Conservation (phyloP, 768 basidiomycete species). For the Phanerochaete sordida region DNA sequence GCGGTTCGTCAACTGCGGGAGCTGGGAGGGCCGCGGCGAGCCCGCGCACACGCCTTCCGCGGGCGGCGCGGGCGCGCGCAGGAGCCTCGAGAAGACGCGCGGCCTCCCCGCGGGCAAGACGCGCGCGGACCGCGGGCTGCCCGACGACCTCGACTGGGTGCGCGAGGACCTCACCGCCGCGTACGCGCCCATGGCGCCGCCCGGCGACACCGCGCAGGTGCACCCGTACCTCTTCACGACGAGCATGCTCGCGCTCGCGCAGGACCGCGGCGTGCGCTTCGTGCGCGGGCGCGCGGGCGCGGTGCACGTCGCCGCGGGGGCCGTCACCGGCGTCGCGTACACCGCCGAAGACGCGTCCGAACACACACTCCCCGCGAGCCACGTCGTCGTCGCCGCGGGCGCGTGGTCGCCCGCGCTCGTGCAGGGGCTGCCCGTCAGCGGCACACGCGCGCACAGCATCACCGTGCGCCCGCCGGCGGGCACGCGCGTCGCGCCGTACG, state of each 20-base stretch:
- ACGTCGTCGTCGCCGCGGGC: constrained; percentile 78
- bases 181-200: constrained; percentile 57
- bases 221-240: constrained; percentile 74
- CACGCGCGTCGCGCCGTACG: constrained; percentile 60
- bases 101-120: constrained; percentile 32
- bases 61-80: constrained; percentile 32
- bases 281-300: constrained; percentile 43
- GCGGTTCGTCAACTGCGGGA: constrained; percentile 69
- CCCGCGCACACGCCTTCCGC: constrained; percentile 13
- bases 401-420: constrained; percentile 76
- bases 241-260: constrained; percentile 65
- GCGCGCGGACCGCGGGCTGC: constrained; percentile 20
- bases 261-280: constrained; percentile 47
- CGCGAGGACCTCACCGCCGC: constrained; percentile 51
- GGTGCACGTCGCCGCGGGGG: constrained; percentile 37
- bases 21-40: constrained; percentile 67
- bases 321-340: constrained; percentile 47
- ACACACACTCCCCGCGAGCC: constrained; percentile 50
- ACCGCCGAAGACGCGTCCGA: constrained; percentile 22
- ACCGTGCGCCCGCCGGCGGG: constrained; percentile 43
- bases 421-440: constrained; percentile 52
- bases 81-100: constrained; percentile 53
- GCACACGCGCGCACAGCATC: constrained; percentile 71
- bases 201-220: constrained; percentile 68
- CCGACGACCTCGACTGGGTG: constrained; percentile 32